phyloP scores from a whole-genome alignment of 495 filamentous ascomycete species.

The Oidiodendron maius region DNA sequence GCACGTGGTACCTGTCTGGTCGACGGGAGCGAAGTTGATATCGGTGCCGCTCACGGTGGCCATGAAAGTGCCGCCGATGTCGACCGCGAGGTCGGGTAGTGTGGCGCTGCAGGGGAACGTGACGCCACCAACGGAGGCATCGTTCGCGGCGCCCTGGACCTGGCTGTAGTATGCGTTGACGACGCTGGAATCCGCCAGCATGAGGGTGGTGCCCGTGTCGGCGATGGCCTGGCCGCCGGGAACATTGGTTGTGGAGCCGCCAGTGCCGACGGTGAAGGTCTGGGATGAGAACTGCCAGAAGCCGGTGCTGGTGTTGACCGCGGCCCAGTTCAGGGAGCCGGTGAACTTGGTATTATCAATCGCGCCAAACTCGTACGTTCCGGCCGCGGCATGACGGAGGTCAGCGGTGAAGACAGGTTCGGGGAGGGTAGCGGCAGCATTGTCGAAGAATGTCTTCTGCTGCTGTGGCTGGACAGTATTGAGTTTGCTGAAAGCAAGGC shows the following conservation, averaged over 20 bases:
- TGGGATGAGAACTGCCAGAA: conserved; percentile 70
- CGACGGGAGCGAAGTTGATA: conserved; percentile 59
- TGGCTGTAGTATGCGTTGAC: conserved; percentile 56
- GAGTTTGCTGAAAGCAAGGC: conserved; percentile 67
- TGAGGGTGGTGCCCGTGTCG: conserved; percentile 70
- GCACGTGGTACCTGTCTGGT: conserved; percentile 40
- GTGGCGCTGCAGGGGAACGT: conserved; percentile 58
- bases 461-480: conserved; percentile 66
- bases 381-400: conserved; percentile 52
- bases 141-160: conserved; percentile 50
- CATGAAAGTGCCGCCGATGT: conserved; percentile 52
- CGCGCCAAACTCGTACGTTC: conserved; percentile 71
- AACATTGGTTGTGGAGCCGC: conserved; percentile 25
- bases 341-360: conserved; percentile 64
- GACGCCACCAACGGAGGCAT: conserved; percentile 50
- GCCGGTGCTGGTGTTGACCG: conserved; percentile 57
- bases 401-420: conserved; percentile 70
- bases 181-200: conserved; percentile 58
- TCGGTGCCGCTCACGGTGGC: conserved; percentile 60
- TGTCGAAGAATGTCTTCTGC: conserved; percentile 83
- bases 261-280: conserved; percentile 45
- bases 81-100: conserved; percentile 62
- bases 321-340: conserved; percentile 57
- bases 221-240: conserved; percentile 53
- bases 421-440: conserved; percentile 55